Conservation (phyloP, 2,329 filamentous ascomycete species). For the Cryphonectria parasitica region DNA sequence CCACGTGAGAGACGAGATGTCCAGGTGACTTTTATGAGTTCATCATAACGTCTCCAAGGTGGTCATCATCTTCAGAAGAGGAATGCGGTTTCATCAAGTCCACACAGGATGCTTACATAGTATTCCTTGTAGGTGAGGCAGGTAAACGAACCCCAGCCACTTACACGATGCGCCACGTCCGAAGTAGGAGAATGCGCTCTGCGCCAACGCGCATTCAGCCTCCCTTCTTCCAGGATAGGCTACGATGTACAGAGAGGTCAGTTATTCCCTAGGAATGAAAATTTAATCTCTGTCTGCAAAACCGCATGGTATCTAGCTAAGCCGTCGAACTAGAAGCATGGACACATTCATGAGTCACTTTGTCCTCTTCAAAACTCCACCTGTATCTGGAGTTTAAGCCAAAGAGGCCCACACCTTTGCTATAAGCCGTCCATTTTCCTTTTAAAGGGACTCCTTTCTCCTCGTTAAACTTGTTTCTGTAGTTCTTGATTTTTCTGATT, state of each 20-base stretch:
- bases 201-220: constrained; percentile 13
- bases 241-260: neutral
- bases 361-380: neutral
- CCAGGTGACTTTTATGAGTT: neutral
- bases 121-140: neutral
- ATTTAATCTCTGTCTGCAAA: neutral
- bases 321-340: neutral
- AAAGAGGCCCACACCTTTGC: neutral
- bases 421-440: neutral
- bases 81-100: neutral
- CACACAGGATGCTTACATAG: neutral
- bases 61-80: neutral
- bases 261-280: neutral
- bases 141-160: neutral
- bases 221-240: neutral
- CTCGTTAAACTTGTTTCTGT: neutral
- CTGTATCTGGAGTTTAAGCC: neutral
- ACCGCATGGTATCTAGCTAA: too few species aligned
- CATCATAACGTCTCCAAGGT: neutral
- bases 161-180: neutral
- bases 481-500: neutral
- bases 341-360: neutral
- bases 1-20: neutral
- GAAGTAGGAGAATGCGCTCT: constrained; percentile 7
- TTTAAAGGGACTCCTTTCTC: neutral